These are phyloP conservation scores for Penicillium subrubescens DNA, from an alignment of 495 filamentous ascomycete genomes.

Conservation along the genomic window DNA sequence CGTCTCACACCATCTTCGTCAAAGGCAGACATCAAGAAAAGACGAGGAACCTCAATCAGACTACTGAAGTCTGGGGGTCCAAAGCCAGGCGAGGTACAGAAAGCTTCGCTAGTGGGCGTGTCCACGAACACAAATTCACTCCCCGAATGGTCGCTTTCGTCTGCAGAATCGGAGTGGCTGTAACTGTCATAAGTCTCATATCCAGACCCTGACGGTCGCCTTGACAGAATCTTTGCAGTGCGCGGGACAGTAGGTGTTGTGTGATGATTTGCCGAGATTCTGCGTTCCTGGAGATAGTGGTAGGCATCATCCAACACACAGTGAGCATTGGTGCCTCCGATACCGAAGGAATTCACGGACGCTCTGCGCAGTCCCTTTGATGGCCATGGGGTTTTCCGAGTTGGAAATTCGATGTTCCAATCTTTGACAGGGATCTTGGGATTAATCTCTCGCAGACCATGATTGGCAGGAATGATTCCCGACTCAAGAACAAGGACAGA, in stretches of 20 bases:
- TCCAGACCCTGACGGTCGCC: neutral
- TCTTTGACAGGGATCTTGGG: slow-evolving; percentile 23
- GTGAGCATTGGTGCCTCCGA: slow-evolving; percentile 66
- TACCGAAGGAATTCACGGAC: slow-evolving; percentile 61
- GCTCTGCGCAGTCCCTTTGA: slow-evolving; percentile 45
- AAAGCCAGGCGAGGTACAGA: slow-evolving; percentile 6
- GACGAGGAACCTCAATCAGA: slow-evolving; percentile 14
- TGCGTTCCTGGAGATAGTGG: slow-evolving; percentile 19
- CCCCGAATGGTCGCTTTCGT: slow-evolving; percentile 12
- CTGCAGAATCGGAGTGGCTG: slow-evolving; percentile 6
- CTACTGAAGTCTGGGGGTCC: neutral
- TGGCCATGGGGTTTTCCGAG: slow-evolving; percentile 20
- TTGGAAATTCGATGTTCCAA: slow-evolving; percentile 23
- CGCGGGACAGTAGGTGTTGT: slow-evolving; percentile 9
- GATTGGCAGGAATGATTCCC: slow-evolving; percentile 41
- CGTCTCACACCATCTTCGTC: slow-evolving; percentile 36
- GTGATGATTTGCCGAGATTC: slow-evolving; percentile 10
- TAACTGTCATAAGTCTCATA: neutral
- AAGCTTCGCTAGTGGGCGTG: slow-evolving; percentile 17
- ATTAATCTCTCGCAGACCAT: slow-evolving; percentile 38
- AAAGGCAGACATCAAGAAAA: slow-evolving; percentile 33
- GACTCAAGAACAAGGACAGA: slow-evolving; percentile 41
- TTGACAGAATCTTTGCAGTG: neutral
- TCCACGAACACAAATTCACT: slow-evolving; percentile 12
- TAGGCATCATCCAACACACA: slow-evolving; percentile 55